Evolutionary conservation across 2,329 filamentous ascomycete species (phyloP).

Genomic region (Alternaria gansuensis): DNA sequence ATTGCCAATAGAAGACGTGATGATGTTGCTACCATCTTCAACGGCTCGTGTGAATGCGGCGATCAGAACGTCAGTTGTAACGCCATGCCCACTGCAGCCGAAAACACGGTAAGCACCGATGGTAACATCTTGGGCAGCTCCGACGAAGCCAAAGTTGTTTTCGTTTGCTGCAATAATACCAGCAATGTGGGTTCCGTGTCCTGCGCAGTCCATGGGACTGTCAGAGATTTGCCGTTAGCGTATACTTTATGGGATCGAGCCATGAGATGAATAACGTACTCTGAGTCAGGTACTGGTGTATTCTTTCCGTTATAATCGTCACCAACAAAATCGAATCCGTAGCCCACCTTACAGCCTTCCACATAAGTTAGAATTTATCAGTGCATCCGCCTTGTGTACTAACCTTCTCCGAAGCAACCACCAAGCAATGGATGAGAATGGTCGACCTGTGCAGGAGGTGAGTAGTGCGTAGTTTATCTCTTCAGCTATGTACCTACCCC

Average conservation of each 20-base stretch:
- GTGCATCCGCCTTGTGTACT: too few species aligned
- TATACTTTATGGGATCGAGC: too few species aligned
- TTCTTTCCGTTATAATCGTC: too few species aligned
- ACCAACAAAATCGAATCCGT: background rate
- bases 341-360: background rate
- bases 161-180: background rate
- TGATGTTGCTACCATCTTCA: constrained; percentile 6
- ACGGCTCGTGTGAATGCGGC: background rate
- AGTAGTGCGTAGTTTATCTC: too few species aligned
- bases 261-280: too few species aligned
- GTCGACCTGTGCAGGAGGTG: too few species aligned
- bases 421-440: constrained; percentile 1
- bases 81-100: background rate
- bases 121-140: background rate
- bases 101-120: background rate
- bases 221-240: background rate
- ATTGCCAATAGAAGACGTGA: background rate
- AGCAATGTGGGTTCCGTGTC: constrained; percentile 6
- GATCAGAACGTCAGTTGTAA: background rate
- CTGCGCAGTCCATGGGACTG: background rate
- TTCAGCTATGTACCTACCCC: too few species aligned
- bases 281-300: too few species aligned
- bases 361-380: too few species aligned
- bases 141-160: constrained; percentile 1
- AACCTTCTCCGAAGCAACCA: constrained; percentile 5